Conservation (phyloP, 139 green algal genomes). For the Chlorella sorokiniana region DNA sequence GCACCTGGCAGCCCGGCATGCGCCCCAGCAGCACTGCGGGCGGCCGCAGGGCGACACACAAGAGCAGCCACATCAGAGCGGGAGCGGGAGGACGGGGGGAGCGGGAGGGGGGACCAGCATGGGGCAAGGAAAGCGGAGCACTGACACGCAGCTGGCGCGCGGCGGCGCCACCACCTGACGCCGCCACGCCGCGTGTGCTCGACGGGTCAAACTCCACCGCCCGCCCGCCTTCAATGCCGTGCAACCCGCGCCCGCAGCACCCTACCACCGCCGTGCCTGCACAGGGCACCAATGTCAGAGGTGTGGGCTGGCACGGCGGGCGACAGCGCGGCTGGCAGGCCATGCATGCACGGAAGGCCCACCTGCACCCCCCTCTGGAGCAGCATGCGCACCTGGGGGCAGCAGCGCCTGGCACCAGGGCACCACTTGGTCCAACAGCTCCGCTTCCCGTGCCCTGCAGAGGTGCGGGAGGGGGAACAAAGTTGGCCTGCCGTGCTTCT, state of each 20-base stretch:
- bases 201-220: constrained; percentile 10
- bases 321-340: neutral
- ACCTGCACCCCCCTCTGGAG: neutral
- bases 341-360: neutral
- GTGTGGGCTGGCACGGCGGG: neutral
- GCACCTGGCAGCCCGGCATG: neutral
- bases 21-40: constrained; percentile 25
- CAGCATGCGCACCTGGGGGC: constrained; percentile 15
- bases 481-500: too few species aligned
- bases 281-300: neutral
- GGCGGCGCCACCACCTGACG: neutral
- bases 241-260: constrained; percentile 21
- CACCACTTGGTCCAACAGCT: neutral
- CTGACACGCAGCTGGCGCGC: neutral
- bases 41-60: too few species aligned
- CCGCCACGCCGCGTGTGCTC: neutral
- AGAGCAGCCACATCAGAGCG: too few species aligned
- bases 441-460: neutral
- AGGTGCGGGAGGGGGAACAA: neutral
- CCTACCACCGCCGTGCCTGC: constrained; percentile 17
- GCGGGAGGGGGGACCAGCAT: neutral
- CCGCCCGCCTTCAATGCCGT: neutral
- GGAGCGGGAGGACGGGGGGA: neutral
- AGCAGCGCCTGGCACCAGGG: constrained; percentile 2
- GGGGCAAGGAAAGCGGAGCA: neutral